phyloP scores from a whole-genome alignment of 495 filamentous ascomycete species.

The Hyaloscypha bicolor region DNA sequence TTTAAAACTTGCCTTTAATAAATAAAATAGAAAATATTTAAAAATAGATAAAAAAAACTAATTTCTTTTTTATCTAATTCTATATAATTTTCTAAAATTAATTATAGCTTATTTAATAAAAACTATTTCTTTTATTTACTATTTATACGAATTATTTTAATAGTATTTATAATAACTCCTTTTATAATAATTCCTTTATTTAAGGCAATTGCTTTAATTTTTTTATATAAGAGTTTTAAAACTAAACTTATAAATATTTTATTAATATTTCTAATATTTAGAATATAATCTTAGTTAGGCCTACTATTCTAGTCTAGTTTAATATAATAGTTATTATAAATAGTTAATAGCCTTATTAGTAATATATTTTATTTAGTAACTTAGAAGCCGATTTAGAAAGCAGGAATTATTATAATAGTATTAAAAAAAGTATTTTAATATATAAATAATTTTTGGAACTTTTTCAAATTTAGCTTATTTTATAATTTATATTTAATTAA shows the following conservation, averaged over 20 bases:
- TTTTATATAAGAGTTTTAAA: constrained; percentile 3
- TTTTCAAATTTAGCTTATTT: constrained; percentile 14
- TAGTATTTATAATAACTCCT: no score
- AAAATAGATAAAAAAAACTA: no score
- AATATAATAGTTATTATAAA: constrained; percentile 9
- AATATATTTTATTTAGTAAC: constrained; percentile 7
- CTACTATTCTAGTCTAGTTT: constrained; percentile 12
- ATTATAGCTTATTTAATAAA: no score
- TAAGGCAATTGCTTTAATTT: constrained; percentile 7
- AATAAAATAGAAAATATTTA: no score
- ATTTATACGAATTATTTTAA: no score
- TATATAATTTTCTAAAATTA: no score
- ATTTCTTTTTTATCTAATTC: no score
- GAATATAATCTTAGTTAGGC: constrained; percentile 6
- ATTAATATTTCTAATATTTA: no score
- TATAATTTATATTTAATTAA: background rate
- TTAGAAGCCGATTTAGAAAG: constrained; percentile 15
- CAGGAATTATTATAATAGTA: constrained; percentile 6
- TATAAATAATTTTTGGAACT: constrained; percentile 3
- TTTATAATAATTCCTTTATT: constrained; percentile 5
- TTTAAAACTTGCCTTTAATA: no score
- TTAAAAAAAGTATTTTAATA: constrained; percentile 11
- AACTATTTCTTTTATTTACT: no score
- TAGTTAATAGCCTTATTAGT: constrained; percentile 15
- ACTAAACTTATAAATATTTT: constrained; percentile 16